Percentiles rank a stretch among this genome's conserved stretches.
Conservation (phyloP, 208 protist species). For the Leishmania amazonensis region DNA sequence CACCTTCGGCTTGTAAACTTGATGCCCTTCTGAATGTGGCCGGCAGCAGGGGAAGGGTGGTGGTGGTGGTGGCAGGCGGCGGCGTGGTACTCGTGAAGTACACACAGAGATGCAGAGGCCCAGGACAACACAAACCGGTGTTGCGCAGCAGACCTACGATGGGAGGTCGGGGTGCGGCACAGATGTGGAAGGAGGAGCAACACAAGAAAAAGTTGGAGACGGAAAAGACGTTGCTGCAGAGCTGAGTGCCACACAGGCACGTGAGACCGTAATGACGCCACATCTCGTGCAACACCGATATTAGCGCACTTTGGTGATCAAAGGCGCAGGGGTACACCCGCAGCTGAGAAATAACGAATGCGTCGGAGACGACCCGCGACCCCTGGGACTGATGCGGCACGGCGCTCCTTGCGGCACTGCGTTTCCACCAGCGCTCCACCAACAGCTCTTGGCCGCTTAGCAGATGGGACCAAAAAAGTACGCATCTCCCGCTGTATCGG, state of each 20-base stretch:
- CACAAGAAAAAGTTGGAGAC: background rate
- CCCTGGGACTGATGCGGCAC: background rate
- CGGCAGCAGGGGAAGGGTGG: background rate
- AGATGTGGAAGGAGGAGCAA: background rate
- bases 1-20: background rate
- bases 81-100: background rate
- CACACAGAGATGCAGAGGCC: background rate
- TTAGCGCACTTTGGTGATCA: background rate
- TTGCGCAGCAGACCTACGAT: background rate
- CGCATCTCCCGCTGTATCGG: background rate
- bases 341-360: background rate
- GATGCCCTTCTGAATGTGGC: background rate
- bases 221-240: background rate
- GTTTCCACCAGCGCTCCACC: background rate
- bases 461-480: background rate
- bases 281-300: background rate
- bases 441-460: background rate
- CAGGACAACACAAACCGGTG: too few species aligned
- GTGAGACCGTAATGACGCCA: background rate
- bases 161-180: too few species aligned
- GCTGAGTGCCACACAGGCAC: background rate
- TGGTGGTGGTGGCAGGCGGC: background rate
- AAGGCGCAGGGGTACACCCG: background rate
- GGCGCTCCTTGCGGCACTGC: background rate
- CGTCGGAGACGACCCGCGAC: background rate